Evolutionary conservation across 2,329 filamentous ascomycete species (phyloP), one percentile per base, ranked within the genome.

Genomic region (Pestalotiopsis sp.): DNA sequence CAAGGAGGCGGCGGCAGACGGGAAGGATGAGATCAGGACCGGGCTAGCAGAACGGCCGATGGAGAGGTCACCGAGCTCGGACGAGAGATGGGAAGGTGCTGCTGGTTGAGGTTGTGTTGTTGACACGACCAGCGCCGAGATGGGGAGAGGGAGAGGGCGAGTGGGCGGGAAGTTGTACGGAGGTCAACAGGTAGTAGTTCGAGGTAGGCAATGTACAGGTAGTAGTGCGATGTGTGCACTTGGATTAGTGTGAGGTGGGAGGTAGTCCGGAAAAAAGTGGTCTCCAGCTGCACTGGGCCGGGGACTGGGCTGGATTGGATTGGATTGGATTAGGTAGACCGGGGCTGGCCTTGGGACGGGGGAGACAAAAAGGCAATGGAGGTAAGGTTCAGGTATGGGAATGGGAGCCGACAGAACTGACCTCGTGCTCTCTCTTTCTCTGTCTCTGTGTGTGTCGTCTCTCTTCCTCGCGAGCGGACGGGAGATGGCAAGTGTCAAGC

Each of bases 1-100:
- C 73, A 70, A 70, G 69, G 72, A 72, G 71, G 68, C 70, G 70
- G 73, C 68, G 67, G 31, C 31, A 36, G 72, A 72, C 72, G 68
- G 71, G 69, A 70, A 57, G 71, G 70, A 69, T 70, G 66, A 64
- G 69, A 71, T 70, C 23, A 59, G 57, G 57, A 27, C 57, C 23
- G 57, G 57, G 57, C 27, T 36, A 23, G 57, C 23, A 27, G 14
- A 23, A 23, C 23, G 38, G 7, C 25, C 20, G 61, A 39, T 45
- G 11, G 59, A n/a, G 57, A 27, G 57, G 27, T 27, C 3, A 23
- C 57, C 25, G 61, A 64, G 61, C n/a, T 60, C n/a, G 45, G 38
- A 45, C 31, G 52, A 59, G 52, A 56, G 38, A 66, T 59, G 56
- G 36, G 64, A 60, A 39, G 45, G 31, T n/a, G 49, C 25, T 57